Base-by-base conservation (phyloP, 148 eudicot genomes). In the Linanthus parryae region DNA sequence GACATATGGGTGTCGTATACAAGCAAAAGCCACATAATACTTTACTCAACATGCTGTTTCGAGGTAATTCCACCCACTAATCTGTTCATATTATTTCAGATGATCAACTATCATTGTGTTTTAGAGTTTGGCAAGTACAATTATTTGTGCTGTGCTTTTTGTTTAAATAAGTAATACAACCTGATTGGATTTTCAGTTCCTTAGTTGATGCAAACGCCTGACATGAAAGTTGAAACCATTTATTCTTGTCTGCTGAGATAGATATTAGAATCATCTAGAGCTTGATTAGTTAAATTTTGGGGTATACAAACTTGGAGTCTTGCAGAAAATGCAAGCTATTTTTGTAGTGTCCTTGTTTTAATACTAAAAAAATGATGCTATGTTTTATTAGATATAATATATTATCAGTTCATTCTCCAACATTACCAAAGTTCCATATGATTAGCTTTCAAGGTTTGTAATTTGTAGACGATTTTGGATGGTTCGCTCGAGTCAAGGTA, bases 401-500 rank as follows among this genome's bases (percentile, higher is more conserved):
- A 40, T 3, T 2, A n/a, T 14, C 3, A 17, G 15, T 40, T 2
- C 44, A 14, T 40, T 15, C 16, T 39, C n/a, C 13, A 39, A 5
- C 14, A 12, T n/a, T 39, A 39, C 16, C 4, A 5, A 5, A 5
- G 8, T 39, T 11, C 14, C 18, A 43, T 22, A 43, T 2, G 16
- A 39, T 39, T 39, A 12, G 4, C 12, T 12, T 6, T 39, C n/a
- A 39, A 39, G 4, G 0, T 39, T 7, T 39, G 14, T 5, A 39
- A 5, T 39, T 36, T 34, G 24, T 37, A 37, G 57, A 35, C 9
- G 18, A n/a, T 36, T 52, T 52, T 15, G 37, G 3, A 15, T 52
- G 44, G 57, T 10, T 24, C 8, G 27, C 15, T 13, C 20, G 44
- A 52, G 36, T 52, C 26, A 52, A 52, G 18, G 56, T 52, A 7